These are phyloP conservation scores for Salinomyces thailandicus DNA, from an alignment of 2,329 filamentous ascomycete genomes.

Conservation along the genomic window DNA sequence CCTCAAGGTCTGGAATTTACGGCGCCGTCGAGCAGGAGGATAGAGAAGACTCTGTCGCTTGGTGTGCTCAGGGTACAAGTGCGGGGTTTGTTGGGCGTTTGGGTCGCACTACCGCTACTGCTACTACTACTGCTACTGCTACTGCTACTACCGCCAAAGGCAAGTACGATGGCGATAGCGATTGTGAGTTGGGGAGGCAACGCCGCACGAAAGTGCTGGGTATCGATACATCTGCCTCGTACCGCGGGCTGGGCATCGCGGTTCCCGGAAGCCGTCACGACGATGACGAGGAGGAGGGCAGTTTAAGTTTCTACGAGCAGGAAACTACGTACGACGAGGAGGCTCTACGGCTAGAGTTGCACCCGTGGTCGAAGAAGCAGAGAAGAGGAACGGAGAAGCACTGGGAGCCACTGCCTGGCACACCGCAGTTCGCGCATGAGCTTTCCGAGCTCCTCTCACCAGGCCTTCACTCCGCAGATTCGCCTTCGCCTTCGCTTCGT, in stretches of 20 bases:
- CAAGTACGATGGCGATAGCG: neutral
- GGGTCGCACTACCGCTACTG: neutral
- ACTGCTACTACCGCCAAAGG: slow-evolving; percentile 3
- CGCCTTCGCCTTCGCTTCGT: too few relatives aligned
- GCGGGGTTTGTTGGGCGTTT: too few relatives aligned
- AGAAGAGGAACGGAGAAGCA: neutral
- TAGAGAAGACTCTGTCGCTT: neutral
- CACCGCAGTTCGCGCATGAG: neutral
- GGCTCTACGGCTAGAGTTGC: neutral
- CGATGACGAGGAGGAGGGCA: neutral
- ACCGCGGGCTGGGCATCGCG: slow-evolving; percentile 11
- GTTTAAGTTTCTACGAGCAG: neutral
- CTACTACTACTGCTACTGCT: too few relatives aligned
- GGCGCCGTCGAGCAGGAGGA: neutral
- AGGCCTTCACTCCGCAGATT: too few relatives aligned
- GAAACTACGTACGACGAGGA: slow-evolving; percentile 6
- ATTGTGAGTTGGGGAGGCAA: slow-evolving; percentile 1
- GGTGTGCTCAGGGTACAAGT: neutral
- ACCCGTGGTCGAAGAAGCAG: slow-evolving; percentile 1
- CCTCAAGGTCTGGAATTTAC: neutral
- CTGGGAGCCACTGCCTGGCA: slow-evolving; percentile 7
- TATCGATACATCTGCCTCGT: slow-evolving; percentile 11
- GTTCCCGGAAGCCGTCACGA: slow-evolving; percentile 4
- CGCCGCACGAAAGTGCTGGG: slow-evolving; percentile 6
- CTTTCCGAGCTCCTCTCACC: neutral